phyloP scores from a whole-genome alignment of 805 yeast genomes.

The Hanseniaspora taiwanica region DNA sequence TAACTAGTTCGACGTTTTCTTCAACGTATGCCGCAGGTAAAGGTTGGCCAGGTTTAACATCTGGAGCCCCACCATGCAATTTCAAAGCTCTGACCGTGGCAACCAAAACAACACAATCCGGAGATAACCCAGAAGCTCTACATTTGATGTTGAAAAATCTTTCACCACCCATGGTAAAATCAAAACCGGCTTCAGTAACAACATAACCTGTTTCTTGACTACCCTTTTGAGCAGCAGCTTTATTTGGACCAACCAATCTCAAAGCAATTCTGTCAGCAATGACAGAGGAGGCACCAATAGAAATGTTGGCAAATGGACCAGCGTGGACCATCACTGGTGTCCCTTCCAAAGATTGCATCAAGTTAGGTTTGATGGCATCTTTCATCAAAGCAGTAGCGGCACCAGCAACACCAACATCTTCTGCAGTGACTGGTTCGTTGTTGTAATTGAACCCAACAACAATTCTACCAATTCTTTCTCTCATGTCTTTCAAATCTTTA shows the following conservation, averaged over 20 bases:
- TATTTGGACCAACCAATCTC: constrained; percentile 66
- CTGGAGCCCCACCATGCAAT: constrained; percentile 95
- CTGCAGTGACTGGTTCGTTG: constrained; percentile 82
- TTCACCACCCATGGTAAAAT: constrained; percentile 99
- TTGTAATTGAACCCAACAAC: constrained; percentile 70
- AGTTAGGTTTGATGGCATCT: constrained; percentile 91
- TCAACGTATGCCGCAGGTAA: constrained; percentile 69
- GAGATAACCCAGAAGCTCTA: constrained; percentile 75
- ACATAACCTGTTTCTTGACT: constrained; percentile 58
- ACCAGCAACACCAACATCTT: constrained; percentile 91
- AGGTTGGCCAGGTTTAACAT: constrained; percentile 85
- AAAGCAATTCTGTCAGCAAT: constrained; percentile 87
- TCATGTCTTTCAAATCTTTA: constrained; percentile 65
- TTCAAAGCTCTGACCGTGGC: constrained; percentile 96
- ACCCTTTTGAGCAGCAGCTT: constrained; percentile 16
- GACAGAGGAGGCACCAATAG: constrained; percentile 93
- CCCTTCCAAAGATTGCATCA: constrained; percentile 96
- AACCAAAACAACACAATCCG: constrained; percentile 85
- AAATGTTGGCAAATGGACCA: constrained; percentile 95
- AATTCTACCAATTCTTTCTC: constrained; percentile 76
- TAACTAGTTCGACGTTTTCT: constrained; percentile 69
- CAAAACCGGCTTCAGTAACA: constrained; percentile 96
- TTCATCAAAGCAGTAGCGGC: constrained; percentile 88
- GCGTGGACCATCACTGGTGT: constrained; percentile 97
- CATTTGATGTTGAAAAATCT: constrained; percentile 92